phyloP scores from a whole-genome alignment of 2,329 filamentous ascomycete species.

The Ceratocystis destructans region DNA sequence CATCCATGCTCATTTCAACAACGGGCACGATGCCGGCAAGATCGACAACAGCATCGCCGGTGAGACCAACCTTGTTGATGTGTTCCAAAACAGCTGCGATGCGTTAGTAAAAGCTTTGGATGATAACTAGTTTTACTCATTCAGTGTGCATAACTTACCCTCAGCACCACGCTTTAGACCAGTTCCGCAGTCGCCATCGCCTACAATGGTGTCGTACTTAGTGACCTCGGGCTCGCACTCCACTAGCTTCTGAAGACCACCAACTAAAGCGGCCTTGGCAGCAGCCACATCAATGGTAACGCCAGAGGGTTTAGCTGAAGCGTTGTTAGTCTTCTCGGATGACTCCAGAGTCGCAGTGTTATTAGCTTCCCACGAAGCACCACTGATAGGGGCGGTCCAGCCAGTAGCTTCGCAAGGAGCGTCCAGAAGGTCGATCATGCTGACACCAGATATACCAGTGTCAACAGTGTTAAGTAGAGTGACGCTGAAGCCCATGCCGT shows the following conservation, averaged over 20 bases:
- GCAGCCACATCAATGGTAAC: constrained; percentile 39
- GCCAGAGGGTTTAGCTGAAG: constrained; percentile 32
- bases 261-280: constrained; percentile 39
- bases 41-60: constrained; percentile 40
- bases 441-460: constrained; percentile 43
- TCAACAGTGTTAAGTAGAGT: constrained; percentile 51
- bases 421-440: constrained; percentile 58
- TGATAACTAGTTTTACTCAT: not conserved
- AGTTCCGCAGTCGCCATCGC: constrained; percentile 81
- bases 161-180: constrained; percentile 79
- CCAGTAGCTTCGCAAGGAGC: constrained; percentile 54
- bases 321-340: constrained; percentile 26
- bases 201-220: constrained; percentile 66
- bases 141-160: constrained; percentile 29
- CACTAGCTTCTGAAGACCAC: constrained; percentile 48
- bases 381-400: constrained; percentile 52
- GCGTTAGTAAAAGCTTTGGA: constrained; percentile 21
- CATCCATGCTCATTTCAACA: constrained; percentile 46
- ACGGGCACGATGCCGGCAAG: constrained; percentile 39
- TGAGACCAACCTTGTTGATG: constrained; percentile 32
- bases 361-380: constrained; percentile 48
- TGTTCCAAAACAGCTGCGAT: constrained; percentile 39
- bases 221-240: constrained; percentile 58
- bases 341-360: constrained; percentile 30
- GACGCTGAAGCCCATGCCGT: constrained; percentile 63